phyloP scores from a whole-genome alignment of 352 stramenopile species.

The Globisporangium emineosum region DNA sequence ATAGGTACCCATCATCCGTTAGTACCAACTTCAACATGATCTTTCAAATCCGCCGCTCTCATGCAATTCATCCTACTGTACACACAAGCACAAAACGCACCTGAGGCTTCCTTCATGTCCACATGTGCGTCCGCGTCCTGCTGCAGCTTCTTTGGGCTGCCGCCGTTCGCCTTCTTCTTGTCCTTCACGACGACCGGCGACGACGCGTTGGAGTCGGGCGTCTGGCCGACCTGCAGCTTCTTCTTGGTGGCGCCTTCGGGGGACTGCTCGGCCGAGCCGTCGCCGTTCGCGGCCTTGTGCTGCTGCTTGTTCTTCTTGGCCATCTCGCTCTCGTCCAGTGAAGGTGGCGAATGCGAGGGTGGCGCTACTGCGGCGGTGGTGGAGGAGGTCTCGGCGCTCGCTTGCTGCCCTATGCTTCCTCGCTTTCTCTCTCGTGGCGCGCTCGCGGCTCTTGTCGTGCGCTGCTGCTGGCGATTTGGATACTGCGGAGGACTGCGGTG shows the following conservation, averaged over 20 bases:
- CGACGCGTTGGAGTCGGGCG: slow-evolving; percentile 19
- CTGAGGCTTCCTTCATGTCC: slow-evolving; percentile 37
- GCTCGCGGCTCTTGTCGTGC: background rate
- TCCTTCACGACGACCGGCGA: slow-evolving; percentile 14
- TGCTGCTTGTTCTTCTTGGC: slow-evolving; percentile 61
- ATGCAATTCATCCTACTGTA: background rate
- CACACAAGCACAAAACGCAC: slow-evolving; percentile 13
- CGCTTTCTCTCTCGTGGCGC: slow-evolving; percentile 1
- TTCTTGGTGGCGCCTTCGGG: slow-evolving; percentile 14
- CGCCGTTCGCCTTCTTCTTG: slow-evolving; percentile 20
- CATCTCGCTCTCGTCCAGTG: slow-evolving; percentile 28
- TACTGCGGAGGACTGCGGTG: too few relatives aligned
- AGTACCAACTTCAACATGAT: background rate
- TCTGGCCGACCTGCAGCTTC: slow-evolving; percentile 4
- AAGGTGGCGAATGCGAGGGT: background rate
- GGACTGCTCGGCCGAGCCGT: slow-evolving; percentile 16
- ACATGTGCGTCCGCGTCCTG: slow-evolving; percentile 13
- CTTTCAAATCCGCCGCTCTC: background rate
- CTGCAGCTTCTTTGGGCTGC: slow-evolving; percentile 31
- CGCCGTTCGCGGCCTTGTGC: slow-evolving; percentile 17
- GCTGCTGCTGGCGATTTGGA: background rate
- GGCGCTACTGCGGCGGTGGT: background rate
- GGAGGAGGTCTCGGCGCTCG: slow-evolving; percentile 22
- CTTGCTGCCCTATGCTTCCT: slow-evolving; percentile 34
- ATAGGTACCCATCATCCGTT: background rate